Percentiles rank a stretch among this genome's conserved stretches.
phyloP scores from a whole-genome alignment of 2,329 filamentous ascomycete species.

The Colletotrichum brevisporum region DNA sequence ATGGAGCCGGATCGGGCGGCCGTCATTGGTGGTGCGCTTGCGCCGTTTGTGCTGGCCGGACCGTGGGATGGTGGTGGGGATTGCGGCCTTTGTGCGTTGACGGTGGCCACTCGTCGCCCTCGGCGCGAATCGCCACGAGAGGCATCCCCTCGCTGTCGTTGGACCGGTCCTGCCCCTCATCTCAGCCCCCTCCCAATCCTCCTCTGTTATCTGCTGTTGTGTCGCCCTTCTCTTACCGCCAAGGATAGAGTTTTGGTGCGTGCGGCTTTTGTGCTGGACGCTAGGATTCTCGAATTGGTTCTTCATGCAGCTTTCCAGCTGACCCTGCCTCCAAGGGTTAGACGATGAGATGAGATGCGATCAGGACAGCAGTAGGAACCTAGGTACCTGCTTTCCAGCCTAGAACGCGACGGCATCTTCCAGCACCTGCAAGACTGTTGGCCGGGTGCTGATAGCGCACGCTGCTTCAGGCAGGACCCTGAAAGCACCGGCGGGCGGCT shows the following conservation, averaged over 20 bases:
- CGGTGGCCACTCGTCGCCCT: constrained; percentile 32
- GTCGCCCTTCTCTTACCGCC: constrained; percentile 17
- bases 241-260: constrained; percentile 32
- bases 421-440: constrained; percentile 19
- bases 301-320: constrained; percentile 36
- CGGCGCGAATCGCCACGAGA: neutral
- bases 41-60: constrained; percentile 29
- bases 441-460: neutral
- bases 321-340: constrained; percentile 5
- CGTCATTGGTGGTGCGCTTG: constrained; percentile 36
- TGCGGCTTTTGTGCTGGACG: constrained; percentile 36
- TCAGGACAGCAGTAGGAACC: too few relatives aligned
- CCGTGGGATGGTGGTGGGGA: constrained; percentile 23
- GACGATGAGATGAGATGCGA: too few relatives aligned
- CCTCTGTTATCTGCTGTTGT: neutral
- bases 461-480: constrained; percentile 31
- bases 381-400: too few relatives aligned
- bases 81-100: constrained; percentile 41
- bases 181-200: neutral
- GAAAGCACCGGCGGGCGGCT: constrained; percentile 21
- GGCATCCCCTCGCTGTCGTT: neutral
- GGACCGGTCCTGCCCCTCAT: neutral
- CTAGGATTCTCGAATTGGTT: constrained; percentile 27
- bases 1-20: constrained; percentile 35
- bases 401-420: constrained; percentile 8